A percentile compares a stretch with the other conserved stretches of the same genome.
Evolutionary conservation across 495 filamentous ascomycete species (phyloP).

Genomic region (Penicillium coffeae): DNA sequence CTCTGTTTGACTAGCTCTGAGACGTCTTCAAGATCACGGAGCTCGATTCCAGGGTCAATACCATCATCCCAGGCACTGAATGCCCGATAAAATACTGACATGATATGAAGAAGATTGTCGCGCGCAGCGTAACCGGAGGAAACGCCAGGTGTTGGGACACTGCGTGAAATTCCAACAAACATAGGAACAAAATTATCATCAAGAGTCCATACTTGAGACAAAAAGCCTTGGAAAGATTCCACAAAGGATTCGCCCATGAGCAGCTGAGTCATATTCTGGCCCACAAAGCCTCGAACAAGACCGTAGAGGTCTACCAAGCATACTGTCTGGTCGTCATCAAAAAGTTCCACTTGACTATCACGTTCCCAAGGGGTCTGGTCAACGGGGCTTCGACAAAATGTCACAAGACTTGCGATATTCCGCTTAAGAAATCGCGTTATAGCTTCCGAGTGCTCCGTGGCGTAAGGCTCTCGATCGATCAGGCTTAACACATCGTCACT

Average conservation of each 20-base stretch:
- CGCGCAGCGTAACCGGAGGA: slow-evolving; percentile 52
- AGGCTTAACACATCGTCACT: slow-evolving; percentile 29
- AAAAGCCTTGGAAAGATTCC: slow-evolving; percentile 49
- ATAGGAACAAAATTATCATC: slow-evolving; percentile 52
- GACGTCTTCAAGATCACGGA: slow-evolving; percentile 53
- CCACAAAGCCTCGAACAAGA: slow-evolving; percentile 54
- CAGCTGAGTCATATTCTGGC: slow-evolving; percentile 43
- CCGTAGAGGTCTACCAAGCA: slow-evolving; percentile 51
- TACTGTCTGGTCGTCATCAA: slow-evolving; percentile 27
- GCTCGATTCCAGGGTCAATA: slow-evolving; percentile 40
- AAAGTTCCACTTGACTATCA: slow-evolving; percentile 31
- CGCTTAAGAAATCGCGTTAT: slow-evolving; percentile 36
- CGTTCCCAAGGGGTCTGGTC: slow-evolving; percentile 63
- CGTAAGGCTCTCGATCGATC: slow-evolving; percentile 42
- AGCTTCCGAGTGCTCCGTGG: slow-evolving; percentile 33
- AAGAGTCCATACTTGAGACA: slow-evolving; percentile 53
- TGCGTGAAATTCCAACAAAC: slow-evolving; percentile 49
- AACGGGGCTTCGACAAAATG: slow-evolving; percentile 54
- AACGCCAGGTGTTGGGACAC: slow-evolving; percentile 46
- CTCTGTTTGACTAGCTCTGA: slow-evolving; percentile 45
- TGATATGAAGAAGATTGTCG: slow-evolving; percentile 41
- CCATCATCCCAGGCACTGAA: slow-evolving; percentile 45
- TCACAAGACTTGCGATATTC: slow-evolving; percentile 50
- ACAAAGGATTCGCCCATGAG: slow-evolving; percentile 54
- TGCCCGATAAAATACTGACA: slow-evolving; percentile 48